Percentiles rank a stretch among this genome's conserved stretches.
Evolutionary conservation across 371 early-diverging fungal genomes (phyloP).

Genomic region (Dichotomocladium elegans): DNA sequence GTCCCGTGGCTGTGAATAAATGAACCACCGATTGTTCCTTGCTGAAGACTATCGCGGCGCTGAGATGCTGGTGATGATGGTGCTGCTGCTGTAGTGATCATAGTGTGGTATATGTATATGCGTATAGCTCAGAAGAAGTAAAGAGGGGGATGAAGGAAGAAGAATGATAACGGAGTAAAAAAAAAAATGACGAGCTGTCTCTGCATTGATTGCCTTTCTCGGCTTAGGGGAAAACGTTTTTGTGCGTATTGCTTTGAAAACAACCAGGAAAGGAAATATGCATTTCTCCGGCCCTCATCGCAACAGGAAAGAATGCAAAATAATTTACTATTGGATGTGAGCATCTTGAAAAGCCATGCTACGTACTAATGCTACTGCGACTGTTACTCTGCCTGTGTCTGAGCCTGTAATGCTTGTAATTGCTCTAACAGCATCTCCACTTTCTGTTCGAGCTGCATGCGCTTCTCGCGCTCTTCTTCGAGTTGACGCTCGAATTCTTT

Average conservation of each 20-base stretch:
- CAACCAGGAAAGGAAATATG: conserved; percentile 16
- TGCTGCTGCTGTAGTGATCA: conserved; percentile 9
- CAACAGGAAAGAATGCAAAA: too few relatives aligned
- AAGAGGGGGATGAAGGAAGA: not conserved
- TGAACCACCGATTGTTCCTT: conserved; percentile 25
- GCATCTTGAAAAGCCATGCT: too few relatives aligned
- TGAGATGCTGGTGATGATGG: conserved; percentile 1
- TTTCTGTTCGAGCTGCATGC: conserved; percentile 41
- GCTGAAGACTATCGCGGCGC: not conserved
- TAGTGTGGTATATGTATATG: not conserved
- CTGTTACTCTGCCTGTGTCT: too few relatives aligned
- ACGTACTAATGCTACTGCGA: too few relatives aligned
- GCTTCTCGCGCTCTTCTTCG: conserved; percentile 48
- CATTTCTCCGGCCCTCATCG: too few relatives aligned
- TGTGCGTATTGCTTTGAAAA: conserved; percentile 10
- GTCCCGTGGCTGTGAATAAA: conserved; percentile 49
- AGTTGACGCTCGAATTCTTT: conserved; percentile 43
- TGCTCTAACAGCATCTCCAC: conserved; percentile 37
- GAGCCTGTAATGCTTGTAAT: conserved; percentile 27
- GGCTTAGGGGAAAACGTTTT: not conserved
- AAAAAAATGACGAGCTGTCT: not conserved
- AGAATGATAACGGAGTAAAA: not conserved
- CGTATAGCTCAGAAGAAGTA: not conserved
- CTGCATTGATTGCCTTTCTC: not conserved
- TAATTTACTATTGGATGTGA: too few relatives aligned